Conservation (phyloP, 345 rosid species). For the Limnanthes douglasii region DNA sequence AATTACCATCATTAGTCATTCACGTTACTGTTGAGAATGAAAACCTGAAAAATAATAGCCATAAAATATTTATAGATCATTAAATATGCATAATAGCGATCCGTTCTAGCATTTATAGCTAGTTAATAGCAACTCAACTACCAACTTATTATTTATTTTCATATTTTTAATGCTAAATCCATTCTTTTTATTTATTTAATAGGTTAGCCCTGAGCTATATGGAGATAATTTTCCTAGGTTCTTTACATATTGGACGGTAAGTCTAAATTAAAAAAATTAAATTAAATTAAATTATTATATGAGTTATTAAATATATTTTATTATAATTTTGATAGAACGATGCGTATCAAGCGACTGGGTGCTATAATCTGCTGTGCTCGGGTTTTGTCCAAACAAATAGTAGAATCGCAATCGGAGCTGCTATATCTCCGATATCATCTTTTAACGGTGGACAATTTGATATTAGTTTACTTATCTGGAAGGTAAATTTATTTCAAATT, state of each 20-base stretch:
- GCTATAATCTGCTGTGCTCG: slow-evolving; percentile 89
- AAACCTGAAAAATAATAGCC: no score
- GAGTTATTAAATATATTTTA: neutral
- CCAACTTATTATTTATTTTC: no score
- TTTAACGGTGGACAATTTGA: slow-evolving; percentile 87
- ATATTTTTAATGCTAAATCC: slow-evolving; percentile 1
- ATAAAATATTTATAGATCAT: no score
- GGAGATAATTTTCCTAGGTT: slow-evolving; percentile 94
- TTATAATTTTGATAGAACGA: slow-evolving; percentile 29
- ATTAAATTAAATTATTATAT: neutral
- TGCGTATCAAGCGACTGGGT: slow-evolving; percentile 91
- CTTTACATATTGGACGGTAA: slow-evolving; percentile 98
- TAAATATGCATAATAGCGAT: no score
- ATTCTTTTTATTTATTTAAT: slow-evolving; percentile 10
- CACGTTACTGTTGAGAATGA: no score
- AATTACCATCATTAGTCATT: no score
- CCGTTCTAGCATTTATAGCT: slow-evolving; percentile 16
- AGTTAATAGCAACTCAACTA: slow-evolving; percentile 15
- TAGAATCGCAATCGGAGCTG: slow-evolving; percentile 84
- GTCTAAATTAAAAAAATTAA: slow-evolving; percentile 7
- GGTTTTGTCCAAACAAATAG: slow-evolving; percentile 91
- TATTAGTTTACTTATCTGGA: slow-evolving; percentile 86
- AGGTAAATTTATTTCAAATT: slow-evolving; percentile 31
- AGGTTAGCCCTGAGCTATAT: slow-evolving; percentile 96
- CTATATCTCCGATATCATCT: slow-evolving; percentile 88